phyloP scores from a whole-genome alignment of 106 monocot genomes.

The Phalaenopsis equestris region DNA sequence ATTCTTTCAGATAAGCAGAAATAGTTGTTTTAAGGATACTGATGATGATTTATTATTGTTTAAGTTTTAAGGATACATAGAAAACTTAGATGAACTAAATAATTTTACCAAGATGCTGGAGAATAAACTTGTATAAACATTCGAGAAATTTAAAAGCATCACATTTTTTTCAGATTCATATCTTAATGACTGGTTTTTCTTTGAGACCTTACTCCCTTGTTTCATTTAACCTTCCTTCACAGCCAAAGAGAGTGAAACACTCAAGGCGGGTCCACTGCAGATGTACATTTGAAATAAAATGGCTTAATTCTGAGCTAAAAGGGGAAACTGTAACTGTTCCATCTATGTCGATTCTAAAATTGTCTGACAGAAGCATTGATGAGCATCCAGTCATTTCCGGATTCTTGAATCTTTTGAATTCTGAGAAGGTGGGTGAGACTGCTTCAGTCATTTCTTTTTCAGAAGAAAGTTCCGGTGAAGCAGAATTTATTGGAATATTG shows the following conservation, averaged over 20 bases:
- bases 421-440: conserved; percentile 13
- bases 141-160: background rate
- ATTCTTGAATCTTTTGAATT: conserved; percentile 28
- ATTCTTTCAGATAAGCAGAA: background rate
- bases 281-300: conserved; percentile 59
- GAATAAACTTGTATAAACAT: background rate
- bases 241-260: conserved; percentile 49
- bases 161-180: background rate
- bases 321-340: conserved; percentile 28
- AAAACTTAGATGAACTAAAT: background rate
- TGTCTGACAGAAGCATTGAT: conserved; percentile 33
- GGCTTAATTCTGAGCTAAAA: conserved; percentile 27
- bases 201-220: background rate
- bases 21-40: background rate
- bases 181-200: background rate
- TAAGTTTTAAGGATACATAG: background rate
- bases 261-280: conserved; percentile 49
- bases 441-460: conserved; percentile 13
- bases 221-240: background rate
- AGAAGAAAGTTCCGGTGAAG: conserved; percentile 26
- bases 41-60: background rate
- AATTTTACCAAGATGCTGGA: background rate
- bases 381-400: conserved; percentile 27
- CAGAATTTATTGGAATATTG: conserved; percentile 20
- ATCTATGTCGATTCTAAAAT: conserved; percentile 38